Conservation (phyloP, 306 rosid species). For the Trifolium pratense region DNA sequence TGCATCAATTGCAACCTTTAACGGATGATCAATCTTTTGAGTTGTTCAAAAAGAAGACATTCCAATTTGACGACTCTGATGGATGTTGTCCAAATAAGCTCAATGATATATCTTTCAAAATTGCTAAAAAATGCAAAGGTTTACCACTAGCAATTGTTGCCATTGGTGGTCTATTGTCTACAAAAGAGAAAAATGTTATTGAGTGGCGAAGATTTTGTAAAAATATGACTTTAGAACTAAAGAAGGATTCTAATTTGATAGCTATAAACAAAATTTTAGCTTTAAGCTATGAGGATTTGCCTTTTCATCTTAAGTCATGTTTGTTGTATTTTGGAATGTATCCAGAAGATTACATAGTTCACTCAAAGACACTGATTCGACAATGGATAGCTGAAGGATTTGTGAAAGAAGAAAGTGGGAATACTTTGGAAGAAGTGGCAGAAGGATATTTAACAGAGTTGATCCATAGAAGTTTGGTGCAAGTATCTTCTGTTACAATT, state of each 20-base stretch:
- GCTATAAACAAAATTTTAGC: background rate
- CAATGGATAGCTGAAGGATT: constrained; percentile 40
- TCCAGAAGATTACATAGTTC: background rate
- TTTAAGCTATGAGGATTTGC: constrained; percentile 10
- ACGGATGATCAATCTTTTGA: background rate
- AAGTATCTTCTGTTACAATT: background rate
- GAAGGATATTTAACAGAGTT: background rate
- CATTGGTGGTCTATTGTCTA: background rate
- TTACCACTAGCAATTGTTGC: constrained; percentile 14
- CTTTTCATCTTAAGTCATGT: background rate
- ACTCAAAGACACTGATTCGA: background rate
- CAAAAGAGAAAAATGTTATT: too few species aligned
- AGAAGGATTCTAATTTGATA: background rate
- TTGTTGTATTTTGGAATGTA: constrained; percentile 35
- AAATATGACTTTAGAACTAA: background rate
- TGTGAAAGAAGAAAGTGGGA: too few species aligned
- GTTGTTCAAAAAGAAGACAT: background rate
- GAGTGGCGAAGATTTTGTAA: background rate
- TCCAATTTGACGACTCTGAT: background rate
- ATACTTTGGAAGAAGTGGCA: constrained; percentile 28
- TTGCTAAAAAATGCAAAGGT: background rate
- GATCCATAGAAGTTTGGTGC: background rate
- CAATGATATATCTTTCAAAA: background rate
- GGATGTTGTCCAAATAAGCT: background rate
- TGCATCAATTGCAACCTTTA: background rate